Evolutionary conservation across 2,329 filamentous ascomycete species (phyloP).

Genomic region (Nannizziopsis arthrosporioides): DNA sequence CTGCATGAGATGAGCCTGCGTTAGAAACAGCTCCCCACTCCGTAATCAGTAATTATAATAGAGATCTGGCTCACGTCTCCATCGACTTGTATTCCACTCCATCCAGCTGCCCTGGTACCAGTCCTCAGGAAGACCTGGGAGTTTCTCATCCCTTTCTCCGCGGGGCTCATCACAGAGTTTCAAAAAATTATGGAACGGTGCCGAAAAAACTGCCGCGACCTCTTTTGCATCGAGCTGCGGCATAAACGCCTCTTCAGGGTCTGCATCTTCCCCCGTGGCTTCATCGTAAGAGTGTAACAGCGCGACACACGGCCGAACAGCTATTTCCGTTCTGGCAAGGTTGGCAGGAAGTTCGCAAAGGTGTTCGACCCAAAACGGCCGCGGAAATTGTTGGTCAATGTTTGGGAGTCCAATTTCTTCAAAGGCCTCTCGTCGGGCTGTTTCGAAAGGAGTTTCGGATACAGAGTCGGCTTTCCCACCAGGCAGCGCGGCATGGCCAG

Average conservation of each 20-base stretch:
- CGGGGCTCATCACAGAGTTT: conserved; percentile 45
- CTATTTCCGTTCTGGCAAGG: conserved; percentile 60
- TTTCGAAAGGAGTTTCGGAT: conserved; percentile 55
- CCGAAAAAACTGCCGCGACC: conserved; percentile 87
- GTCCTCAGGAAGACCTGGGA: conserved; percentile 41
- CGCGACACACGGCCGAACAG: conserved; percentile 64
- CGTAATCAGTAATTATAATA: neutral
- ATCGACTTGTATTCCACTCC: conserved; percentile 63
- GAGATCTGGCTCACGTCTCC: conserved; percentile 43
- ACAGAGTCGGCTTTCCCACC: conserved; percentile 53
- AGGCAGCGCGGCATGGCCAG: conserved; percentile 79
- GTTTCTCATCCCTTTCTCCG: conserved; percentile 25
- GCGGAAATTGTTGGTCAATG: conserved; percentile 55
- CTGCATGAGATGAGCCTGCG: conserved; percentile 22
- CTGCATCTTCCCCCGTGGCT: conserved; percentile 31
- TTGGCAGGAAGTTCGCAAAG: conserved; percentile 72
- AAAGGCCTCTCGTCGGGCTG: conserved; percentile 76
- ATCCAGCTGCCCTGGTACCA: conserved; percentile 86
- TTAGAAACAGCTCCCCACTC: conserved; percentile 10
- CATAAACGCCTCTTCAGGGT: conserved; percentile 59
- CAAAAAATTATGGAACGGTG: conserved; percentile 76
- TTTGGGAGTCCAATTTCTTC: conserved; percentile 83
- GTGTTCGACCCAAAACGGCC: conserved; percentile 73
- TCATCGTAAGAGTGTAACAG: conserved; percentile 57
- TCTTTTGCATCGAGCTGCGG: conserved; percentile 78